Evolutionary conservation across 1,139 yeast genomes (phyloP).

Genomic region (Candida albicans): DNA sequence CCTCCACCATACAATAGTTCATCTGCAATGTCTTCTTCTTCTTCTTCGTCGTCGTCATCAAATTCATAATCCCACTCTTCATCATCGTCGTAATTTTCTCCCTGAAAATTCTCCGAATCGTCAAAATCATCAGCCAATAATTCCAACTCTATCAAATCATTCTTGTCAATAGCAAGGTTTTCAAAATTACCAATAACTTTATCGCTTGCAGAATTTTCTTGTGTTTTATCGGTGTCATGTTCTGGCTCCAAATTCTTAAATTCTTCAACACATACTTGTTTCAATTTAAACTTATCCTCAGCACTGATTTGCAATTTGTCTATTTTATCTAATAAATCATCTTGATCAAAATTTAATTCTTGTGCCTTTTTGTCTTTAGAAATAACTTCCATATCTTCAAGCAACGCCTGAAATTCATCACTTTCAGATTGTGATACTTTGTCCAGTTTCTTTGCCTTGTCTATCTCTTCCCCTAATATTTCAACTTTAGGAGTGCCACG

Average conservation of each 20-base stretch:
- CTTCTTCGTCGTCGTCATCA: slow-evolving; percentile 32
- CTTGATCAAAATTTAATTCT: slow-evolving; percentile 16
- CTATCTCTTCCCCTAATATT: background rate
- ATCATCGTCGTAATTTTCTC: slow-evolving; percentile 33
- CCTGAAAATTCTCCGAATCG: slow-evolving; percentile 26
- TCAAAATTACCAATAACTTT: slow-evolving; percentile 8
- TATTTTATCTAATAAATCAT: slow-evolving; percentile 26
- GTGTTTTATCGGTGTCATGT: slow-evolving; percentile 8
- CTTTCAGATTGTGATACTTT: slow-evolving; percentile 7
- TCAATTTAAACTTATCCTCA: slow-evolving; percentile 52
- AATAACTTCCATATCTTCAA: slow-evolving; percentile 51
- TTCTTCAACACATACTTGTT: slow-evolving; percentile 24
- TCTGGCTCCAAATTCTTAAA: slow-evolving; percentile 11
- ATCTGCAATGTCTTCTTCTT: slow-evolving; percentile 21
- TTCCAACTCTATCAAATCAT: slow-evolving; percentile 40
- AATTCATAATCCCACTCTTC: slow-evolving; percentile 39
- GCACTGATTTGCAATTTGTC: slow-evolving; percentile 43
- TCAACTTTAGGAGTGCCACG: slow-evolving; percentile 1
- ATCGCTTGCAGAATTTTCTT: slow-evolving; percentile 17
- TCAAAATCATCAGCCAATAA: slow-evolving; percentile 54
- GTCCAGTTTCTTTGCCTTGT: background rate
- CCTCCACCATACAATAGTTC: slow-evolving; percentile 16
- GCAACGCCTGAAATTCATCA: slow-evolving; percentile 42
- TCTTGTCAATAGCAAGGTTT: slow-evolving; percentile 20
- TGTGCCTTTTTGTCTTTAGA: slow-evolving; percentile 7